Percentiles rank a stretch among this genome's conserved stretches.
These are phyloP conservation scores for Hypoxylon crocopeplum DNA, from an alignment of 495 filamentous ascomycete genomes.

Conservation along the genomic window DNA sequence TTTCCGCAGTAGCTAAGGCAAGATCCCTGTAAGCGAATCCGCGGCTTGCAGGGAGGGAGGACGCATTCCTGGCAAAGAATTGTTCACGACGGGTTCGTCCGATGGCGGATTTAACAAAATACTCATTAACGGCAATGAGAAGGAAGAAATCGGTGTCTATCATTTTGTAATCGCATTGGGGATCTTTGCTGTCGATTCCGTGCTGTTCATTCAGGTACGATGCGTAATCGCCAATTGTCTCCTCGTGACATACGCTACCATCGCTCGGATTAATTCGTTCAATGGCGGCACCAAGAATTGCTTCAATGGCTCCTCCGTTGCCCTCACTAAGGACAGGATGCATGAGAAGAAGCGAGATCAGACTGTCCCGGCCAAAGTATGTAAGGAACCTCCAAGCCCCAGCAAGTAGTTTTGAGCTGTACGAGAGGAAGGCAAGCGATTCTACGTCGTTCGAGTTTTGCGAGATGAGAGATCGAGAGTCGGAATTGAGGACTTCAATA, in stretches of 20 bases:
- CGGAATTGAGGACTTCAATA: conserved; percentile 55
- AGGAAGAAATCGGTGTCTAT: conserved; percentile 71
- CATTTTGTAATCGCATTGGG: conserved; percentile 68
- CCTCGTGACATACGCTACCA: conserved; percentile 68
- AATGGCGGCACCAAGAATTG: conserved; percentile 64
- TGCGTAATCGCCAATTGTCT: conserved; percentile 71
- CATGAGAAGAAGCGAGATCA: conserved; percentile 65
- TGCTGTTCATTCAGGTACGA: conserved; percentile 63
- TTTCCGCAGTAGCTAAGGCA: conserved; percentile 58
- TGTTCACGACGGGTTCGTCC: conserved; percentile 48
- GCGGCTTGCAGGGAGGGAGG: conserved; percentile 54
- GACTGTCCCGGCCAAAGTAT: conserved; percentile 71
- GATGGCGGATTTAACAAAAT: conserved; percentile 58
- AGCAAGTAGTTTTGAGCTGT: conserved; percentile 65
- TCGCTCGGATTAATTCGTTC: conserved; percentile 66
- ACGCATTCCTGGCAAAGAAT: conserved; percentile 60
- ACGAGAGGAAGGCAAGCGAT: conserved; percentile 68
- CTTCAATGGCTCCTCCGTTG: conserved; percentile 62
- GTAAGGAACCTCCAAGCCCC: conserved; percentile 73
- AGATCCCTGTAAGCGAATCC: conserved; percentile 61
- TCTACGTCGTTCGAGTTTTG: conserved; percentile 53
- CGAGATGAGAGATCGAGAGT: conserved; percentile 52
- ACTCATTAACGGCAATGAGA: conserved; percentile 62
- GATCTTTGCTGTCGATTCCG: conserved; percentile 59
- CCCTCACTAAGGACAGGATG: conserved; percentile 65